Conservation (phyloP, 495 filamentous ascomycete species). For the Evernia prunastri region DNA sequence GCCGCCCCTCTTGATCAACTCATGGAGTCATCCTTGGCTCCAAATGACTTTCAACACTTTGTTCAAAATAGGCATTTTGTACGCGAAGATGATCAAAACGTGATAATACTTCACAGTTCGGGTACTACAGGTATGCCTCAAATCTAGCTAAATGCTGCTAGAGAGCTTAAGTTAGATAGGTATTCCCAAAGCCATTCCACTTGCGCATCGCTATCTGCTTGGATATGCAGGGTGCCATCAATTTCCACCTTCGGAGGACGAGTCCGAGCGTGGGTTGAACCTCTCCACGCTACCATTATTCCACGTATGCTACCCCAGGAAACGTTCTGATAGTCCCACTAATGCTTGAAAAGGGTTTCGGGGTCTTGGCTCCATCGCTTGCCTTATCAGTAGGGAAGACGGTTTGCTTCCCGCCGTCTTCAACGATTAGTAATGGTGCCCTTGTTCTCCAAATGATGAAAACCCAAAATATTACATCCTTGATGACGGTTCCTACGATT, state of each 20-base stretch:
- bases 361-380: conserved; percentile 37
- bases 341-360: conserved; percentile 32
- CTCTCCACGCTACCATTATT: conserved; percentile 42
- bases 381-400: conserved; percentile 39
- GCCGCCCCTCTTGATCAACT: not conserved
- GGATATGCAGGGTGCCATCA: conserved; percentile 34
- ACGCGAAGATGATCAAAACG: conserved; percentile 7
- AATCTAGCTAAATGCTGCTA: conserved; percentile 1
- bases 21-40: not conserved
- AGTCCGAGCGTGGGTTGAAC: conserved; percentile 28
- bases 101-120: conserved; percentile 43
- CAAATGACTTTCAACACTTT: not conserved
- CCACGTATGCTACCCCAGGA: conserved; percentile 21
- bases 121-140: conserved; percentile 47
- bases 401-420: conserved; percentile 31
- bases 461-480: conserved; percentile 26
- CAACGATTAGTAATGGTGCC: conserved; percentile 29
- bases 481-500: conserved; percentile 45
- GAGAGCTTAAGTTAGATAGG: not conserved
- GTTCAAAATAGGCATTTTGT: not conserved
- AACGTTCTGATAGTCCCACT: not conserved
- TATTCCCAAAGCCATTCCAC: conserved; percentile 30
- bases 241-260: conserved; percentile 27
- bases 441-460: conserved; percentile 31
- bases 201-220: conserved; percentile 39